phyloP scores from a whole-genome alignment of 805 yeast genomes.

The Metschnikowia aberdeeniae region DNA sequence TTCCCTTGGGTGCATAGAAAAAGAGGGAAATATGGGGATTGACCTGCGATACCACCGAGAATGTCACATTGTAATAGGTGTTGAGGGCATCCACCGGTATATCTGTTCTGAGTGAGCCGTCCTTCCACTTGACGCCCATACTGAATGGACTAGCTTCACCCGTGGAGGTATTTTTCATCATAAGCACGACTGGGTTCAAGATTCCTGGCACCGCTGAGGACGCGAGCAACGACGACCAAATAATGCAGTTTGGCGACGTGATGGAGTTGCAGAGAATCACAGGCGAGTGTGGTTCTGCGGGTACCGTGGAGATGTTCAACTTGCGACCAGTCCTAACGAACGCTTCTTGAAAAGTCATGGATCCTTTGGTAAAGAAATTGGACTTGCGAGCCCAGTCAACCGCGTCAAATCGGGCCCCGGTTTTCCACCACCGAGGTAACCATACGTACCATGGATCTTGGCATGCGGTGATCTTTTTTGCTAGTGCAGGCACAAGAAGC shows the following conservation, averaged over 20 bases:
- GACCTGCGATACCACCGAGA: slow-evolving; percentile 74
- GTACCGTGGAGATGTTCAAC: slow-evolving; percentile 72
- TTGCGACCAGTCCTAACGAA: slow-evolving; percentile 64
- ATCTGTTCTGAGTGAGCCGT: slow-evolving; percentile 76
- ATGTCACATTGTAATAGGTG: slow-evolving; percentile 71
- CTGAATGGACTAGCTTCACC: slow-evolving; percentile 57
- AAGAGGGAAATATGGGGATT: slow-evolving; percentile 78
- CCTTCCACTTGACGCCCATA: slow-evolving; percentile 73
- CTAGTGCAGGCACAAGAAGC: slow-evolving; percentile 56
- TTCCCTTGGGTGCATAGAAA: slow-evolving; percentile 74
- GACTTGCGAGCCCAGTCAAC: slow-evolving; percentile 68
- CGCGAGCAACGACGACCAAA: slow-evolving; percentile 76
- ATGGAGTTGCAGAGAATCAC: slow-evolving; percentile 72
- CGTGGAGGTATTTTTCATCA: slow-evolving; percentile 53
- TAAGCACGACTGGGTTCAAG: slow-evolving; percentile 70
- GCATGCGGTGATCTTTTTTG: slow-evolving; percentile 64
- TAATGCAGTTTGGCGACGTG: slow-evolving; percentile 74
- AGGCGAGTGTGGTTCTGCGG: slow-evolving; percentile 79
- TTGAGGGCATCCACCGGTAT: slow-evolving; percentile 71
- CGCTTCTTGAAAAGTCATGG: slow-evolving; percentile 68
- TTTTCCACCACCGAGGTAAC: slow-evolving; percentile 61
- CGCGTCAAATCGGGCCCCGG: slow-evolving; percentile 78
- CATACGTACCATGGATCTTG: slow-evolving; percentile 58
- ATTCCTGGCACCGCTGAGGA: slow-evolving; percentile 84
- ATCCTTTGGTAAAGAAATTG: slow-evolving; percentile 69